Evolutionary conservation across 139 green algal species (phyloP), one percentile per base, ranked within the genome.

Genomic region (Coccomyxa sp.): DNA sequence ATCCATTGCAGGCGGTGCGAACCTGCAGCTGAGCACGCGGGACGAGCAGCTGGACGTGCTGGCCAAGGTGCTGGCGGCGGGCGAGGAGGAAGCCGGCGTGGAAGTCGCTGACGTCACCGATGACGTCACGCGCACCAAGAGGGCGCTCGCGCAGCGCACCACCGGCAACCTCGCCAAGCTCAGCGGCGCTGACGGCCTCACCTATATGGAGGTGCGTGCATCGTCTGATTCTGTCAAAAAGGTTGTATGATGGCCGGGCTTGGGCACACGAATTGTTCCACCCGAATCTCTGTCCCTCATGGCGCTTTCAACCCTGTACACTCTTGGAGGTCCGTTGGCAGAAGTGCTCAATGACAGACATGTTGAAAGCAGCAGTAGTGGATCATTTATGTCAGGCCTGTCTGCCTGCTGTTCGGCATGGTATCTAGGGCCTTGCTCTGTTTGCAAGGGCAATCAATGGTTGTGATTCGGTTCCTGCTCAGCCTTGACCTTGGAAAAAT

Each of bases 1-100:
- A 0, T 79, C 31, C 31, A 0, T 0, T 84, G 81, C 81, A 71
- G 38, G 3, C 38, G 28, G 18, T 0, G 38, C 32, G 27, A 16
- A 28, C 21, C 66, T 83, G 66, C 60, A 79, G 80, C 80, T 83
- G 79, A 82, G 31, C 30, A 91, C 66, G 14, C 28, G 76, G 66
- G 85, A 93, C 30, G 87, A 93, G 58, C 94, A 97, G 86, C 82
- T 96, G 25, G 90, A 98, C 79, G 82, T 97, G 67, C 90, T 98
- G 45, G 89, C 88, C 17, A 85, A 86, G 74, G 90, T 96, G 27
- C 89, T 98, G 82, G 81, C 82, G 14, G 91, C 91, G 9, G 91
- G 88, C 30, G 90, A 95, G 68, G 91, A 93, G 59, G 95, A 95
- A 58, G 84, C 88, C 51, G 91, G 83, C 4, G 84, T 92, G 76